Base-by-base conservation (phyloP, 306 rosid genomes). In the Psophocarpus tetragonolobus region DNA sequence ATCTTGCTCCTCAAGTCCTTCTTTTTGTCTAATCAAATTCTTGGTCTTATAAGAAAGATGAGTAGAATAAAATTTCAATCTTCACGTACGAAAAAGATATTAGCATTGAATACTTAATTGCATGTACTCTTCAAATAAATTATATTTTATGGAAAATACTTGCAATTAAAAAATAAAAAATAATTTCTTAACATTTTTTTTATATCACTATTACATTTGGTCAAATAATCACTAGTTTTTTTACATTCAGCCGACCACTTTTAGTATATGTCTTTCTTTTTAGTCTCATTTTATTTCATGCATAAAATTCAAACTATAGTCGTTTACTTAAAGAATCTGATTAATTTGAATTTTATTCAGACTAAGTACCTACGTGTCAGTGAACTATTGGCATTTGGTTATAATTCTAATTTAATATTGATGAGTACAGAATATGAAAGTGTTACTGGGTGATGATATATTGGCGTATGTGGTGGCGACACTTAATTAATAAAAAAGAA, bases 401-500 rank as follows among this genome's bases (percentile, higher is more conserved):
- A 30, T 30, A 30, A 30, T n/a, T n/a, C 4, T 51, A 33, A 33
- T 21, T 50, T 15, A 44, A 44, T 20, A 54, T 61, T 30, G 33
- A 13, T 58, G 4, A 58, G 3, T 11, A 54, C 3, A 50, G 1
- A 68, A 27, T n/a, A 21, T 24, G 27, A 72, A 62, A 70, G 64
- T n/a, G 35, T 72, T 54, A 30, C 42, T 54, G 6, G 5, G 21
- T 51, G 1, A 41, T 9, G 45, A 54, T 10, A 54, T 54, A 74
- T 17, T 53, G 36, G 53, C 26, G 13, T 12, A 51, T 41, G 63
- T 6, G 45, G 47, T 61, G 62, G 50, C 51, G 50, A 82, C 82
- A 76, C 61, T 11, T 61, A 18, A 21, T 64, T 47, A 60, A 69
- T 57, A 57, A 57, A 79, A 77, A 73, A 60, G 77, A 57, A 78